Conservation (phyloP, 352 stramenopile species). For the Phytopythium helicoides region DNA sequence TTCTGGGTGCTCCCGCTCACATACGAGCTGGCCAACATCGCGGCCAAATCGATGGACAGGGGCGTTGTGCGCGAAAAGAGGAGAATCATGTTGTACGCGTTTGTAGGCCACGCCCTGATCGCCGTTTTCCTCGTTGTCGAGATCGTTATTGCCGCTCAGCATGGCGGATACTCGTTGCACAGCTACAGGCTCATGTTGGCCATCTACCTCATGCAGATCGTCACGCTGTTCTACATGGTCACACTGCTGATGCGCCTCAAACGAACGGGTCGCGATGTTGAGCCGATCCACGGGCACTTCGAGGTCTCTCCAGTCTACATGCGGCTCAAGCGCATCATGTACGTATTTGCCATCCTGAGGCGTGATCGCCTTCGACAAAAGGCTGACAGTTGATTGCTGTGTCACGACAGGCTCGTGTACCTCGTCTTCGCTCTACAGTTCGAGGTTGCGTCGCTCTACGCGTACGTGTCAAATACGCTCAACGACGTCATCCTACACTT, state of each 20-base stretch:
- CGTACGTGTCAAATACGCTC: conserved; percentile 11
- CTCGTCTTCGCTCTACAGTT: conserved; percentile 42
- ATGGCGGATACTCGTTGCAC: conserved; percentile 32
- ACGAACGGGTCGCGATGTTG: conserved; percentile 42
- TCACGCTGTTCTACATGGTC: conserved; percentile 44
- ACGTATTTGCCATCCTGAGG: conserved; percentile 18
- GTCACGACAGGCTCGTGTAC: conserved; percentile 24
- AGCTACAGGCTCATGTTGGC: conserved; percentile 33
- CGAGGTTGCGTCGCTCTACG: conserved; percentile 27
- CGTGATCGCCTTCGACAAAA: too few species aligned
- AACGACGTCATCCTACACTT: conserved; percentile 22
- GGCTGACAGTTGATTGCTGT: too few species aligned
- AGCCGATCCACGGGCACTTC: conserved; percentile 52
- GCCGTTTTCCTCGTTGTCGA: conserved; percentile 23
- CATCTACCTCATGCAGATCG: conserved; percentile 49
- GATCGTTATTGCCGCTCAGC: conserved; percentile 18
- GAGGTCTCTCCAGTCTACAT: conserved; percentile 53
- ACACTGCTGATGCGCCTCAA: conserved; percentile 35
- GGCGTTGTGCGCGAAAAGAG: conserved; percentile 35
- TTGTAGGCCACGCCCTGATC: conserved; percentile 26
- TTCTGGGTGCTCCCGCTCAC: conserved; percentile 50
- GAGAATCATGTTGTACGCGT: conserved; percentile 38
- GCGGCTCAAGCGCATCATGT: conserved; percentile 58
- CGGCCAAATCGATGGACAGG: conserved; percentile 59
- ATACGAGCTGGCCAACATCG: conserved; percentile 62